Evolutionary conservation across 805 yeast genomes (phyloP).

Genomic region (Jamesozyma spencerorum): DNA sequence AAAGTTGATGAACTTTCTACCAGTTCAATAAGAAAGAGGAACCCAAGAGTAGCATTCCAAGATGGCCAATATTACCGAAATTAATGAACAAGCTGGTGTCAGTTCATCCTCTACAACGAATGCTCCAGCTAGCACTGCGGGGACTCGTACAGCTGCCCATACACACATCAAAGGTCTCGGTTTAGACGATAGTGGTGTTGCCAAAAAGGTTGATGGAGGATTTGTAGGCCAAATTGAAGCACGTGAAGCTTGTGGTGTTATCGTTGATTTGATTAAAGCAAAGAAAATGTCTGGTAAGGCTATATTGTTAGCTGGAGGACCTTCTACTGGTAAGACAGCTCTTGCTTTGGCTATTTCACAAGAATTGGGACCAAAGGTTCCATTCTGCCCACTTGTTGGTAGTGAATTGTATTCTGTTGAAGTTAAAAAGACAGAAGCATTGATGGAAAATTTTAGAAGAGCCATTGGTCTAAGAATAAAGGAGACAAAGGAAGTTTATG

Average conservation of each 20-base stretch:
- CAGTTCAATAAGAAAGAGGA: too few species aligned
- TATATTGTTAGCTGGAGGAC: constrained; percentile 91
- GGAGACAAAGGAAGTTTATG: constrained; percentile 95
- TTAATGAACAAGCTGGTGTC: constrained; percentile 43
- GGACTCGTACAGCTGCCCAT: constrained; percentile 78
- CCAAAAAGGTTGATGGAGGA: constrained; percentile 81
- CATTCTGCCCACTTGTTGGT: constrained; percentile 95
- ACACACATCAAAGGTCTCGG: constrained; percentile 96
- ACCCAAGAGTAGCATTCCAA: background rate
- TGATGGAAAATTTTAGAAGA: constrained; percentile 93
- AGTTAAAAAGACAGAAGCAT: constrained; percentile 89
- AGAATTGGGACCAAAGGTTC: constrained; percentile 93
- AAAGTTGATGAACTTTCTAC: too few species aligned
- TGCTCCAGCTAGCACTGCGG: background rate
- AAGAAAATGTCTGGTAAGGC: constrained; percentile 94
- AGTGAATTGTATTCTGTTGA: constrained; percentile 92
- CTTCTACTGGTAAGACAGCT: constrained; percentile 98
- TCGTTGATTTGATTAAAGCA: constrained; percentile 86
- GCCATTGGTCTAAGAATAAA: constrained; percentile 94
- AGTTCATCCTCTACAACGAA: constrained; percentile 35
- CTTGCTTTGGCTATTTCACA: constrained; percentile 92
- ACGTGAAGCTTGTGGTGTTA: constrained; percentile 87
- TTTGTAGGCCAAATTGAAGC: constrained; percentile 64
- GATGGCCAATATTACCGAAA: constrained; percentile 75
- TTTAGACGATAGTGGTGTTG: constrained; percentile 78